Evolutionary conservation across 768 basidiomycete species (phyloP), one percentile per base, ranked within the genome.

Genomic region (Russula sp.): DNA sequence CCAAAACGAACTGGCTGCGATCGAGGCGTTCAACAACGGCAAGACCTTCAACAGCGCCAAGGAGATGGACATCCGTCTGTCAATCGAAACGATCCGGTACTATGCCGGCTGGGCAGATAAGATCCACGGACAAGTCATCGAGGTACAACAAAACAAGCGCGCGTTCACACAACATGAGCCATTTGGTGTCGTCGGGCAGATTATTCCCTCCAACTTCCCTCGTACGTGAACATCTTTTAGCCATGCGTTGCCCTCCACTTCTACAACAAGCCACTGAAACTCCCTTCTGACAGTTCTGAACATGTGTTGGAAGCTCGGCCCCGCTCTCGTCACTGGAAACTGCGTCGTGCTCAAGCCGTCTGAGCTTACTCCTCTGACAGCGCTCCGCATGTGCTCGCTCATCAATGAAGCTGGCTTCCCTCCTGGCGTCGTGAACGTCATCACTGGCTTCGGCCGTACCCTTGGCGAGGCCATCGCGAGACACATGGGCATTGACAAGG

Each of bases 21-120:
- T 93, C 42, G 91, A 93, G 73, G 75, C 84, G 13, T 73, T 89
- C 63, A 83, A 93, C 70, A 85, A 84, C 60, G 82, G 83, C 48
- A 86, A 87, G 73, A 78, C 81, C 2, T 85, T 77, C 69, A 36
- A 54, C 9, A 76, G 73, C 70, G 77, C 83, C 11, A 81, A 76
- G 59, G 71, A 67, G 18, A 72, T 67, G 0, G 89, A 90, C 65
- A 70, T 88, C 3, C 67, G 69, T 0, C 72, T 73, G 58, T 72
- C 80, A 0, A 76, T 85, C 60, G 75, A 71, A 18, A 76, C 76
- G 35, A 72, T 93, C 65, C 78, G 83, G 35, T 96, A 95, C 75
- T 98, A 88, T 68, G 90, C 85, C 46, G 94, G 94, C n/a, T 90
- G 90, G 85, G 90, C 92, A 25, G 93, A 94, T 76, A 96, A 95